Evolutionary conservation across 805 yeast genomes (phyloP).

Genomic region (Starmerella kuoi): DNA sequence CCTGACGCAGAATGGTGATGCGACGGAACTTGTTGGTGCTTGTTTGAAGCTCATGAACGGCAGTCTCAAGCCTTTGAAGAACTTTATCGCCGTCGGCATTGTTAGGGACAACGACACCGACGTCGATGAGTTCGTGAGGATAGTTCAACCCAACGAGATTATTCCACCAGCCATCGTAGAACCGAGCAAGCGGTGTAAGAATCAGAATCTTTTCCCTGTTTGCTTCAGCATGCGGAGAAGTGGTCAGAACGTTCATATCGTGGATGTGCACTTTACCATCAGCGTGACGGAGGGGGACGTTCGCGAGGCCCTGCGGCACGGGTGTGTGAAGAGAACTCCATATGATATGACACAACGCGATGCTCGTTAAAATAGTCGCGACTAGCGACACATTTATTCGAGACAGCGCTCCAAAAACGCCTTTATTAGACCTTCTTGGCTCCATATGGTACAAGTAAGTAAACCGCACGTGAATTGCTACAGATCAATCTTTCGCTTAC

Average conservation of each 20-base stretch:
- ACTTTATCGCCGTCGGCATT: constrained; percentile 71
- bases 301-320: constrained; percentile 19
- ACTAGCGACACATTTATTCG: constrained; percentile 26
- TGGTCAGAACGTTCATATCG: constrained; percentile 60
- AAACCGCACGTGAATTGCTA: constrained; percentile 26
- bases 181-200: constrained; percentile 80
- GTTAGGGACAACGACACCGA: constrained; percentile 88
- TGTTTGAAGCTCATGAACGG: constrained; percentile 55
- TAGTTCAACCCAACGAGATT: constrained; percentile 63
- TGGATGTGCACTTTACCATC: constrained; percentile 23
- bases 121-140: constrained; percentile 72
- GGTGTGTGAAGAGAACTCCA: constrained; percentile 16
- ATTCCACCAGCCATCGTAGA: constrained; percentile 78
- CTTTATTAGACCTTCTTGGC: constrained; percentile 11
- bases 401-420: constrained; percentile 8
- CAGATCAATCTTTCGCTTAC: too few species aligned
- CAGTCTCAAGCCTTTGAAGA: constrained; percentile 55
- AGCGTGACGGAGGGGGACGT: constrained; percentile 22
- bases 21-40: constrained; percentile 61
- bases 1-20: constrained; percentile 83
- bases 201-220: constrained; percentile 76
- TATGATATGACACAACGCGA: constrained; percentile 13
- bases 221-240: constrained; percentile 57
- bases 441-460: constrained; percentile 11
- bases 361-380: constrained; percentile 7